A percentile compares a stretch with the other conserved stretches of the same genome.
phyloP scores from a whole-genome alignment of 1,139 yeast genomes.

The Maudiozyma humilis region DNA sequence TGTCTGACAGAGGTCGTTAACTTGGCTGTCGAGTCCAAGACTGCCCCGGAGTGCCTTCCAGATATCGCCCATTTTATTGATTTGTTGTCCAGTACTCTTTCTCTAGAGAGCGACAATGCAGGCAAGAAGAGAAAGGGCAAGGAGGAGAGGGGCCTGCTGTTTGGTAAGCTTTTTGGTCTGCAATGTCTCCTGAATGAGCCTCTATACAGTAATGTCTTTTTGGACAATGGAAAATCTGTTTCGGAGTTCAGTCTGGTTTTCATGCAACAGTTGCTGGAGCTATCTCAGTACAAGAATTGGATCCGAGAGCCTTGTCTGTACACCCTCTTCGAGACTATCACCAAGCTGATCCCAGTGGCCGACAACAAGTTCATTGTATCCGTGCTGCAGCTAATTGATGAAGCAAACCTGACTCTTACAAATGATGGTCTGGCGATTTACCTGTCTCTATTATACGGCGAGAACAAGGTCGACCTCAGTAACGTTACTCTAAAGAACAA shows the following conservation, averaged over 20 bases:
- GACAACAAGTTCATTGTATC: conserved; percentile 29
- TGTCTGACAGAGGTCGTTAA: conserved; percentile 68
- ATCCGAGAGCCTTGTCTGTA: conserved; percentile 72
- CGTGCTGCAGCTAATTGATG: conserved; percentile 40
- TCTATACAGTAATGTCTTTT: conserved; percentile 33
- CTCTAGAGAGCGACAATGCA: conserved; percentile 33
- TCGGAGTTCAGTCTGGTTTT: conserved; percentile 35
- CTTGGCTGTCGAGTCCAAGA: conserved; percentile 33
- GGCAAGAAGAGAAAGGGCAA: conserved; percentile 54
- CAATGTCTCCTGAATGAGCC: conserved; percentile 62
- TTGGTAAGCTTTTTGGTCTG: conserved; percentile 80
- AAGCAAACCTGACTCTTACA: conserved; percentile 50
- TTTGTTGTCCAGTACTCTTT: conserved; percentile 37
- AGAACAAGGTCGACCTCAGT: conserved; percentile 15
- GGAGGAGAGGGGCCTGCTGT: conserved; percentile 70
- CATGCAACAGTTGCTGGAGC: conserved; percentile 42
- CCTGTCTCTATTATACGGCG: conserved; percentile 33
- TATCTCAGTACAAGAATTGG: conserved; percentile 71
- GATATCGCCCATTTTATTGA: conserved; percentile 29
- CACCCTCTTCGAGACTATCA: conserved; percentile 53
- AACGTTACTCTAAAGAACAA: conserved; percentile 20
- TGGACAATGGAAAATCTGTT: conserved; percentile 24
- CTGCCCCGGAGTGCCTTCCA: conserved; percentile 23
- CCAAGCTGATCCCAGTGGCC: conserved; percentile 25
- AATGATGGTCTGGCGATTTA: conserved; percentile 78